Percentiles rank a stretch among this genome's conserved stretches.
These are phyloP conservation scores for Beauveria varroae DNA, from an alignment of 2,329 filamentous ascomycete species.

Conservation along the genomic window DNA sequence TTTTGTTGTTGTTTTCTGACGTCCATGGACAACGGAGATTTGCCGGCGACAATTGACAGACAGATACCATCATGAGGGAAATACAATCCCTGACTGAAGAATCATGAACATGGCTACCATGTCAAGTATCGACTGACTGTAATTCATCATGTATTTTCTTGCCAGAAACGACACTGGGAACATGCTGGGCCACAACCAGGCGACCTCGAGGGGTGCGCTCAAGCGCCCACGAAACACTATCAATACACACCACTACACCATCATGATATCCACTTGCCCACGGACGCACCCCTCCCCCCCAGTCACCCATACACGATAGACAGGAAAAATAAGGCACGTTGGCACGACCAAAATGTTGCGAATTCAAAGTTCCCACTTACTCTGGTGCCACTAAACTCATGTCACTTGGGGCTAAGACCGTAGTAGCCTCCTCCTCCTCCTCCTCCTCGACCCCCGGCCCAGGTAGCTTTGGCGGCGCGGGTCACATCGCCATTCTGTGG, in stretches of 20 bases:
- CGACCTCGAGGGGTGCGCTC: not conserved
- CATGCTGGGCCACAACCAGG: not conserved
- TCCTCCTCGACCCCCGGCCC: not conserved
- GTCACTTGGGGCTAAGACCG: slow-evolving; percentile 5
- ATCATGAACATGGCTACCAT: not conserved
- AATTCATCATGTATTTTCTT: not conserved
- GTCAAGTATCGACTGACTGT: not conserved
- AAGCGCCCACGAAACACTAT: not conserved
- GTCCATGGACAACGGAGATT: slow-evolving; percentile 1
- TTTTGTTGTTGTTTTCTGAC: not conserved
- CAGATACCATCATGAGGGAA: not conserved
- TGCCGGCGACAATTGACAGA: not conserved
- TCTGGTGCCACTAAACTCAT: slow-evolving; percentile 10
- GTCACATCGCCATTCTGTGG: not conserved
- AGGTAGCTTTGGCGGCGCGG: not conserved
- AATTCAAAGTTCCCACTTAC: slow-evolving; percentile 7
- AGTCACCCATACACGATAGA: not conserved
- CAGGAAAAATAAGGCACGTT: not conserved
- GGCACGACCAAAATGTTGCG: not conserved
- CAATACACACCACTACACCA: not conserved
- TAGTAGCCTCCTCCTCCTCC: not conserved
- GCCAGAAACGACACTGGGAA: not conserved
- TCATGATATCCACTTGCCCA: not conserved
- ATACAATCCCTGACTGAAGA: not conserved
- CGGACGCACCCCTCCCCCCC: not conserved